Conservation (phyloP, 306 rosid genomes). For the Hippophae tibetana region DNA sequence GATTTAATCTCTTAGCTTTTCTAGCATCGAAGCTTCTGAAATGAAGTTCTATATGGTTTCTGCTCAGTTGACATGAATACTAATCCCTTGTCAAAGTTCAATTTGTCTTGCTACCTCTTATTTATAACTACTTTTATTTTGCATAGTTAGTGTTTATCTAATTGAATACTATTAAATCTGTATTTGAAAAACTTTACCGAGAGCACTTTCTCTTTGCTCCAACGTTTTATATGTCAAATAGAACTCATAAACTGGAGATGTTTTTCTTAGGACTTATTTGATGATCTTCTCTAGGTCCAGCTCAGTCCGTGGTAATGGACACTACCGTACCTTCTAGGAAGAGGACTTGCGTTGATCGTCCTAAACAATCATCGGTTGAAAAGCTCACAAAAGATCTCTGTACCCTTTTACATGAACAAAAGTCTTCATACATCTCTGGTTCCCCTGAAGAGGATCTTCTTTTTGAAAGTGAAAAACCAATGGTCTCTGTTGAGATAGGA, state of each 20-base stretch:
- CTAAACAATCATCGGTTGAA: constrained; percentile 86
- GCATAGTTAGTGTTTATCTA: not conserved
- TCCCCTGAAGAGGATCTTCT: constrained; percentile 92
- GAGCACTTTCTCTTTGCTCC: not conserved
- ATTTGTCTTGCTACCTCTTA: too few relatives aligned
- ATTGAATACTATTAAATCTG: constrained; percentile 8
- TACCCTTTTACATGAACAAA: constrained; percentile 86
- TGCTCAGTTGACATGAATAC: too few relatives aligned
- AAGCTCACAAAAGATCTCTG: constrained; percentile 88
- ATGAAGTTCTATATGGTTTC: too few relatives aligned
- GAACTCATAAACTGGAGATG: constrained; percentile 8
- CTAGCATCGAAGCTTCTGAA: too few relatives aligned
- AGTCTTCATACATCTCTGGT: constrained; percentile 67
- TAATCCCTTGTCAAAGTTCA: too few relatives aligned
- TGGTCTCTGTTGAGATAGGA: constrained; percentile 99
- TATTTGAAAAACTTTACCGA: constrained; percentile 1
- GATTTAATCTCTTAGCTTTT: too few relatives aligned
- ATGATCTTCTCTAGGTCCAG: constrained; percentile 58
- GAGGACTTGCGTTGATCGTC: constrained; percentile 77
- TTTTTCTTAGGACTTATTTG: constrained; percentile 17
- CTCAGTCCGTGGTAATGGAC: constrained; percentile 91
- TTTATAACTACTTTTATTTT: not conserved
- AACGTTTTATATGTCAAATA: constrained; percentile 2
- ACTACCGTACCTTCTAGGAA: constrained; percentile 77
- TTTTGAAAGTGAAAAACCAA: constrained; percentile 77